Evolutionary conservation across 257 asterid species (phyloP).

Genomic region (Voacanga thouarsii): DNA sequence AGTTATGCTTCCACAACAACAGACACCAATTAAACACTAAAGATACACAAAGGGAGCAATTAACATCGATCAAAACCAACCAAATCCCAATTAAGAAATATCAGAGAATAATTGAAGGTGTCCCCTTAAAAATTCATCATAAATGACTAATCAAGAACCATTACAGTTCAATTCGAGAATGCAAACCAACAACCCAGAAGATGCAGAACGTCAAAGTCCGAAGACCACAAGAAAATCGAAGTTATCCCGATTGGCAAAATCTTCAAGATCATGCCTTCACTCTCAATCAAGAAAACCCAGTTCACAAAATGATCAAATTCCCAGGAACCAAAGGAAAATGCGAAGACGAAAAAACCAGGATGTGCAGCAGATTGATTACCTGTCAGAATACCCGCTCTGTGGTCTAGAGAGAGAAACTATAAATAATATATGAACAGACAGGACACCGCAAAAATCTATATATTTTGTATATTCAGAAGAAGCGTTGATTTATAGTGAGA

Average conservation of each 20-base stretch:
- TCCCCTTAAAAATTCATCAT: background rate
- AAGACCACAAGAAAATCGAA: conserved; percentile 29
- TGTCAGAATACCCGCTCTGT: conserved; percentile 18
- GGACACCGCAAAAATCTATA: background rate
- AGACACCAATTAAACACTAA: background rate
- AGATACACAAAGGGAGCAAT: background rate
- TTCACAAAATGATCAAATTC: conserved; percentile 33
- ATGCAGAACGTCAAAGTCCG: conserved; percentile 27
- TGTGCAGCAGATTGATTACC: conserved; percentile 32
- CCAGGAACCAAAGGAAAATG: conserved; percentile 21
- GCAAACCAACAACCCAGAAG: conserved; percentile 29
- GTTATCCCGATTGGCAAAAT: conserved; percentile 25
- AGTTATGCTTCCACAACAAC: background rate
- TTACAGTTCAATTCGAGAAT: conserved; percentile 15
- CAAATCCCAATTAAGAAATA: background rate
- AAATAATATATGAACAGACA: background rate
- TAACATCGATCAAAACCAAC: background rate
- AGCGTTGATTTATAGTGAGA: background rate
- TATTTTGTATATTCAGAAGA: background rate
- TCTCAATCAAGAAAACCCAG: conserved; percentile 12
- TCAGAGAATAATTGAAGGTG: background rate
- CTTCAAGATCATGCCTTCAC: conserved; percentile 40
- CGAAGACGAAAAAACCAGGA: conserved; percentile 17
- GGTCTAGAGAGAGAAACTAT: conserved; percentile 19
- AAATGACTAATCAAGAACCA: background rate